These are phyloP conservation scores for Amylocarpus encephaloides DNA, from an alignment of 2,329 filamentous ascomycete genomes.

Conservation along the genomic window DNA sequence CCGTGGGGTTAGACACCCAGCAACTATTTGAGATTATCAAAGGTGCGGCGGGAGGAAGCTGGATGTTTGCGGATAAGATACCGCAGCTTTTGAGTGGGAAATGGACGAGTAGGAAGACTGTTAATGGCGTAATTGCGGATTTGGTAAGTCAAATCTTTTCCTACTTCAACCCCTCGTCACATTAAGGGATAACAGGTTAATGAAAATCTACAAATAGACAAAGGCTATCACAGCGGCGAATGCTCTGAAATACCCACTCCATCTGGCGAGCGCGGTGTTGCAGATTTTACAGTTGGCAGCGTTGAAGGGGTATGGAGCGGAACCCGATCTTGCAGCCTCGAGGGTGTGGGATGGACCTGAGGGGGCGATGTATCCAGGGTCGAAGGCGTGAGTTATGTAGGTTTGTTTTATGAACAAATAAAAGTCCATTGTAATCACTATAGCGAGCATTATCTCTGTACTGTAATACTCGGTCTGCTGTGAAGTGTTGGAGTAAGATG, in stretches of 20 bases:
- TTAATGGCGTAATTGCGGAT: slow-evolving; percentile 34
- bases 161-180: background rate
- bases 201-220: slow-evolving; percentile 24
- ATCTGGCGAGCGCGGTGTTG: slow-evolving; percentile 32
- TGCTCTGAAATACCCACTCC: slow-evolving; percentile 32
- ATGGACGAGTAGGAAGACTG: slow-evolving; percentile 31
- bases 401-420: too few relatives aligned
- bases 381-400: background rate
- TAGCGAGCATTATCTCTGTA: too few relatives aligned
- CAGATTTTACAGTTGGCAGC: slow-evolving; percentile 33
- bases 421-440: too few relatives aligned
- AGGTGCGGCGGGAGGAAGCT: slow-evolving; percentile 33
- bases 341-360: slow-evolving; percentile 35
- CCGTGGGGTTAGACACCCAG: slow-evolving; percentile 45
- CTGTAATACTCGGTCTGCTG: too few relatives aligned
- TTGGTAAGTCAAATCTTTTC: slow-evolving; percentile 21
- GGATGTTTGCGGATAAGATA: slow-evolving; percentile 35
- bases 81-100: slow-evolving; percentile 34
- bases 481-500: too few relatives aligned
- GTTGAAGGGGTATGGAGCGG: slow-evolving; percentile 29
- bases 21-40: slow-evolving; percentile 43
- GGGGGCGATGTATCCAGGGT: slow-evolving; percentile 13
- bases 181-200: background rate
- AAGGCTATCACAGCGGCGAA: slow-evolving; percentile 29
- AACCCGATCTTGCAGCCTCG: slow-evolving; percentile 33